Conservation (phyloP, 2,329 filamentous ascomycete genomes). For the Alternaria ventricosa region DNA sequence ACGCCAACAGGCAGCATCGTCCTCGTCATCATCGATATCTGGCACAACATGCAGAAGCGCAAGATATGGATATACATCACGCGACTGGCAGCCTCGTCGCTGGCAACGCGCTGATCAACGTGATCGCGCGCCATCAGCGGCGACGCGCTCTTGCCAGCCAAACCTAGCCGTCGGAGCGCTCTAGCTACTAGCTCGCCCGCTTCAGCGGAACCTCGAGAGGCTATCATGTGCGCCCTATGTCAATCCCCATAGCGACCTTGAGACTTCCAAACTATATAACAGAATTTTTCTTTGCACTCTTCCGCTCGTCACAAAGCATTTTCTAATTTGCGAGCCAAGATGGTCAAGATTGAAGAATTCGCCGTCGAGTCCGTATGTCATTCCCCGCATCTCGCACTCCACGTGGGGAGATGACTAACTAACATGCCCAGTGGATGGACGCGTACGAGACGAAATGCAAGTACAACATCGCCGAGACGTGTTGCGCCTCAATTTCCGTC, state of each 20-base stretch:
- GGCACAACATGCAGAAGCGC: neutral
- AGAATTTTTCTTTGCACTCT: neutral
- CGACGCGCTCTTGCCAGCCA: neutral
- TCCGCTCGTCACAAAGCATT: neutral
- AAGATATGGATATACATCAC: neutral
- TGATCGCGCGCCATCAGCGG: constrained; percentile 1
- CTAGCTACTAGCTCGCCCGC: constrained; percentile 13
- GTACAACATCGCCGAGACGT: constrained; percentile 81
- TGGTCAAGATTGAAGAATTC: constrained; percentile 68
- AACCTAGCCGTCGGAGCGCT: constrained; percentile 1
- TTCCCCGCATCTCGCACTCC: constrained; percentile 25
- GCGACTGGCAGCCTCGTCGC: neutral
- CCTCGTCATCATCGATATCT: constrained; percentile 11
- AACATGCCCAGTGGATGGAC: constrained; percentile 61
- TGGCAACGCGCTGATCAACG: neutral
- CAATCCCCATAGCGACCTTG: neutral
- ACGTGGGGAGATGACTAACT: constrained; percentile 16
- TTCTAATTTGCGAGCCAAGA: constrained; percentile 35
- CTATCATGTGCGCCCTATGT: constrained; percentile 23
- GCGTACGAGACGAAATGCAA: constrained; percentile 59
- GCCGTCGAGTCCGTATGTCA: constrained; percentile 71
- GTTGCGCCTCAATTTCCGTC: constrained; percentile 75
- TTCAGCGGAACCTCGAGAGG: constrained; percentile 8
- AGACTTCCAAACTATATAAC: neutral
- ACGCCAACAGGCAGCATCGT: neutral